Percentiles rank a stretch among this genome's conserved stretches.
Evolutionary conservation across 495 filamentous ascomycete species (phyloP).

Genomic region (Hypoxylon fragiforme): DNA sequence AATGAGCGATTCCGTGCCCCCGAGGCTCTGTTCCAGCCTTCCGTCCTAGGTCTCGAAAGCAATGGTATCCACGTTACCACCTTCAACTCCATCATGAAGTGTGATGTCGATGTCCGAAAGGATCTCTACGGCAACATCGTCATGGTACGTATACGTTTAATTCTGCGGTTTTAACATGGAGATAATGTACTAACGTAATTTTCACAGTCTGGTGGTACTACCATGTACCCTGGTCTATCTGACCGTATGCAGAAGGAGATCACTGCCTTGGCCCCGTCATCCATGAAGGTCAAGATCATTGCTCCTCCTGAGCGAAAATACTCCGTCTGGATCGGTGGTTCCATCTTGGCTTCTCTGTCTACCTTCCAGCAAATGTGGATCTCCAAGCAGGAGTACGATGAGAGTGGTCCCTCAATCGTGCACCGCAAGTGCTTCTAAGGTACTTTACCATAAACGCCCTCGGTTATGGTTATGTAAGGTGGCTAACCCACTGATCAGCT

Average conservation of each 20-base stretch:
- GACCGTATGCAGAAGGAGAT: slow-evolving; percentile 99
- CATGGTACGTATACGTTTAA: slow-evolving; percentile 70
- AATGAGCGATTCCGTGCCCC: slow-evolving; percentile 99
- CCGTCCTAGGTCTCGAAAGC: slow-evolving; percentile 94
- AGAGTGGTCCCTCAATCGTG: slow-evolving; percentile 98
- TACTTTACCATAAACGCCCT: slow-evolving; percentile 31
- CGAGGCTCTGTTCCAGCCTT: slow-evolving; percentile 99
- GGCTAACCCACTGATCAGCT: slow-evolving; percentile 6
- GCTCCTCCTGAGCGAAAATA: slow-evolving; percentile 98
- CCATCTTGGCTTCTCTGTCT: slow-evolving; percentile 97
- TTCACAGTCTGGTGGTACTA: slow-evolving; percentile 91
- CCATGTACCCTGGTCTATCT: slow-evolving; percentile 99
- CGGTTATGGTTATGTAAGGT: neutral
- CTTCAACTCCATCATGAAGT: slow-evolving; percentile 99
- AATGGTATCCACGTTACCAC: slow-evolving; percentile 99
- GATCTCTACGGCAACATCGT: slow-evolving; percentile 99
- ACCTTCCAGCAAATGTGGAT: slow-evolving; percentile 99
- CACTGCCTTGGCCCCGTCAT: slow-evolving; percentile 96
- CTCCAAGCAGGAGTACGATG: slow-evolving; percentile 99
- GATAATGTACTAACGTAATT: slow-evolving; percentile 27
- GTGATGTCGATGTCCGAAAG: slow-evolving; percentile 99
- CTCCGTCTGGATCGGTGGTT: slow-evolving; percentile 99
- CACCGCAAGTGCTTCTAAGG: slow-evolving; percentile 99
- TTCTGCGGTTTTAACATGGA: neutral
- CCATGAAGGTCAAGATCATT: slow-evolving; percentile 99